phyloP scores from a whole-genome alignment of 1,139 yeast genomes.

The Taphrina communis region DNA sequence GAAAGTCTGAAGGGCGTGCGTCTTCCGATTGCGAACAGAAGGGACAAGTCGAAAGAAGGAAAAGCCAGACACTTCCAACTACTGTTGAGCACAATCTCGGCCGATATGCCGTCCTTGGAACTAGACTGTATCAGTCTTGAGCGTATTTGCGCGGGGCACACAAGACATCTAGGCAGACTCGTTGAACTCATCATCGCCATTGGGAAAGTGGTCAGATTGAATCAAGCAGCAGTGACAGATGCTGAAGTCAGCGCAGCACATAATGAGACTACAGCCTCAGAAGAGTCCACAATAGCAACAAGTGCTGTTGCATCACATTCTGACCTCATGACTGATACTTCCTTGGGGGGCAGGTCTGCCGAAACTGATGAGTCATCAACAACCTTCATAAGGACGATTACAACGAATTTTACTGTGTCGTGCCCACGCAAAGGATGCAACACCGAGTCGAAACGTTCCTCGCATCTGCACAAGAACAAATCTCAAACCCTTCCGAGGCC shows the following conservation, averaged over 20 bases:
- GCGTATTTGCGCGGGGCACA: background rate
- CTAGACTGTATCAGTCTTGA: background rate
- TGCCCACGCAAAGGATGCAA: background rate
- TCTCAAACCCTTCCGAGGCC: background rate
- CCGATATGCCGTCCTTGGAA: background rate
- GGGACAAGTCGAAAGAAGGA: background rate
- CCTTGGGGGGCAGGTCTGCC: background rate
- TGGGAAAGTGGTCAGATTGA: background rate
- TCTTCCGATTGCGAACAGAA: slow-evolving; percentile 9
- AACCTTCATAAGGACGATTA: background rate
- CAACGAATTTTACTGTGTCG: background rate
- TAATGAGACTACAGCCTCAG: background rate
- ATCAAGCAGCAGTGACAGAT: slow-evolving; percentile 5
- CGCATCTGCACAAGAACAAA: background rate
- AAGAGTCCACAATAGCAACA: background rate
- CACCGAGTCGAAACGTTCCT: background rate
- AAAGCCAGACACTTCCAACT: background rate
- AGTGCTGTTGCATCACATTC: background rate
- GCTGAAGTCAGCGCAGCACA: slow-evolving; percentile 5
- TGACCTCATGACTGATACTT: background rate
- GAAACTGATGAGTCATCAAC: background rate
- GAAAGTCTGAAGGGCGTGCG: slow-evolving; percentile 22
- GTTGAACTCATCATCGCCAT: slow-evolving; percentile 5
- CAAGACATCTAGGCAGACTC: background rate
- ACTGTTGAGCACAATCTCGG: slow-evolving; percentile 4